These are phyloP conservation scores for Cucurbita pepo DNA, from an alignment of 306 rosid genomes.

Conservation along the genomic window DNA sequence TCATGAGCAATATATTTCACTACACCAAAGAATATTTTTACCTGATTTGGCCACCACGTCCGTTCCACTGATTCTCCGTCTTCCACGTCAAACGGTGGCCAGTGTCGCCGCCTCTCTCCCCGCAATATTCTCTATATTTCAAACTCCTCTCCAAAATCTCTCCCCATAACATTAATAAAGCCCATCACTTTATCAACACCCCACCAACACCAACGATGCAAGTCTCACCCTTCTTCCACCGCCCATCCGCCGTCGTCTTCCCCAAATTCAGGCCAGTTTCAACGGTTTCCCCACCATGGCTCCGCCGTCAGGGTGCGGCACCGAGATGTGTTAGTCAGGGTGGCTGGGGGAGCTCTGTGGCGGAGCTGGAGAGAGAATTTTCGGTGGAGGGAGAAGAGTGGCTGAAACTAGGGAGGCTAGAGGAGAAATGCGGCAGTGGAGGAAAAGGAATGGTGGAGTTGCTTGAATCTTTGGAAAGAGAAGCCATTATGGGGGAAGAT, in stretches of 20 bases:
- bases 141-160: neutral
- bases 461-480: conserved; percentile 60
- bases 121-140: neutral
- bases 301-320: neutral
- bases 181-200: neutral
- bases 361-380: conserved; percentile 27
- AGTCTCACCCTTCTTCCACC: neutral
- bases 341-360: neutral
- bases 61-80: neutral
- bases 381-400: conserved; percentile 31
- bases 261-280: neutral
- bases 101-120: neutral
- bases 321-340: neutral
- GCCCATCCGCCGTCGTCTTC: neutral
- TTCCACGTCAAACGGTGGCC: neutral
- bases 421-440: conserved; percentile 41
- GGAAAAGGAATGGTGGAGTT: conserved; percentile 33
- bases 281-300: neutral
- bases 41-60: neutral
- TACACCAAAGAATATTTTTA: no score
- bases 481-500: conserved; percentile 85
- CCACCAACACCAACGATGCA: neutral
- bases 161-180: neutral
- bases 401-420: conserved; percentile 15
- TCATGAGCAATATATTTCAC: neutral